Conservation (phyloP, 208 protist species). For the Crithidia bombi region DNA sequence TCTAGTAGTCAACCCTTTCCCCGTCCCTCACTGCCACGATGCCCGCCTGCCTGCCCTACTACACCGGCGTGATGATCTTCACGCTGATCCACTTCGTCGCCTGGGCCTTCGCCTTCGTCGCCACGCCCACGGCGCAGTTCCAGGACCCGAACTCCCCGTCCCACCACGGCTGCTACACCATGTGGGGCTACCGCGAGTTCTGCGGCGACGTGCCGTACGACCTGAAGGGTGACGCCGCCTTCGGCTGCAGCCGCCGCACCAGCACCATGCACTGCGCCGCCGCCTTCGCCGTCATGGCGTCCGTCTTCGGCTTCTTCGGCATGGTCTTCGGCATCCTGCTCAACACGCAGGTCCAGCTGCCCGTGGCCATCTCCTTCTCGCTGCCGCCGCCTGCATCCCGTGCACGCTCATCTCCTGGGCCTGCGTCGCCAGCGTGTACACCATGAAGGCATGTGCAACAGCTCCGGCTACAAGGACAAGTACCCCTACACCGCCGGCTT, state of each 20-base stretch:
- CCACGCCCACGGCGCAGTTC: conserved; percentile 43
- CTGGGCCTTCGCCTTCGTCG: conserved; percentile 46
- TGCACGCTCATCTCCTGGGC: conserved; percentile 53
- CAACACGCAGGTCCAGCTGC: conserved; percentile 28
- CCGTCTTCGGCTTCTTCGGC: conserved; percentile 35
- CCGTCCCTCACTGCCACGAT: conserved; percentile 11
- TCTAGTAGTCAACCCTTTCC: background rate
- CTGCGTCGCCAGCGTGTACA: conserved; percentile 52
- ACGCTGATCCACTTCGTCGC: conserved; percentile 40
- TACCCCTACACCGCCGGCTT: conserved; percentile 49
- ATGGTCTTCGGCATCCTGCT: conserved; percentile 40
- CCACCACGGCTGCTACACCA: conserved; percentile 40
- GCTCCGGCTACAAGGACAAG: conserved; percentile 17
- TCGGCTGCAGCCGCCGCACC: conserved; percentile 26
- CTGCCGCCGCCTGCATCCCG: conserved; percentile 37
- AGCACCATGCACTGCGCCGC: conserved; percentile 46
- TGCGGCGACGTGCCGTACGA: conserved; percentile 44
- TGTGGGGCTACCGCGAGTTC: conserved; percentile 47
- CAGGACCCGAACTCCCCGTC: conserved; percentile 6
- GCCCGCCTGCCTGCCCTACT: conserved; percentile 26
- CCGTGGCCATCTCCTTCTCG: conserved; percentile 29
- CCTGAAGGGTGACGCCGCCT: conserved; percentile 26
- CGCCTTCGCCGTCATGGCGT: conserved; percentile 45
- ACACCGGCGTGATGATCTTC: conserved; percentile 36
- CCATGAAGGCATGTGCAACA: conserved; percentile 35